Conservation (phyloP, 495 filamentous ascomycete genomes). For the Alectoria sarmentosa region DNA sequence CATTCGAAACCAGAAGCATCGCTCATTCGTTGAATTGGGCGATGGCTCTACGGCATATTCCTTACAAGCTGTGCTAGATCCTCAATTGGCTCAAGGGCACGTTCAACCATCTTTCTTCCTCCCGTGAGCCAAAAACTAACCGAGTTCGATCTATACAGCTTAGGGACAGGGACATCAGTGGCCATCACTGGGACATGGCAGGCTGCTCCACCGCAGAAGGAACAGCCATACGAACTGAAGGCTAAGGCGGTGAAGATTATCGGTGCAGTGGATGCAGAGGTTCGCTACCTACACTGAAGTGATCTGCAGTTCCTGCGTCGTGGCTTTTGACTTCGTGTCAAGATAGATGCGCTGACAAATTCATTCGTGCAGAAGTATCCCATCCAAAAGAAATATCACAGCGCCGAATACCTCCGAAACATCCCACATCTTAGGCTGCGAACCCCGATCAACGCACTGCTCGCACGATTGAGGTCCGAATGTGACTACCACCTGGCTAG, state of each 20-base stretch:
- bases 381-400: constrained; percentile 91
- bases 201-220: constrained; percentile 56
- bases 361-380: constrained; percentile 62
- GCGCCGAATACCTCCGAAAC: constrained; percentile 77
- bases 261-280: constrained; percentile 70
- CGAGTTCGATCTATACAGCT: constrained; percentile 39
- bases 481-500: constrained; percentile 61
- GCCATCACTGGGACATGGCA: constrained; percentile 74
- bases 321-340: not conserved
- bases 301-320: constrained; percentile 4
- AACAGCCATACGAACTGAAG: constrained; percentile 76
- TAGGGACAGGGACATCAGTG: constrained; percentile 75
- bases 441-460: constrained; percentile 69
- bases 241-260: constrained; percentile 60
- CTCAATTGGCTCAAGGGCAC: constrained; percentile 70
- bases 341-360: constrained; percentile 9
- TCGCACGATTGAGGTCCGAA: constrained; percentile 81
- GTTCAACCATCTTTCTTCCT: constrained; percentile 32
- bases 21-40: constrained; percentile 74
- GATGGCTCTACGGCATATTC: constrained; percentile 79
- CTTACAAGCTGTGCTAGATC: constrained; percentile 75
- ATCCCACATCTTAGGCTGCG: constrained; percentile 85
- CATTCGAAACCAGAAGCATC: constrained; percentile 76
- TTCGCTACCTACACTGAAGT: constrained; percentile 36
- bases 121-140: not conserved